Evolutionary conservation across 345 rosid genomes (phyloP).

Genomic region (Populus deltoides): DNA sequence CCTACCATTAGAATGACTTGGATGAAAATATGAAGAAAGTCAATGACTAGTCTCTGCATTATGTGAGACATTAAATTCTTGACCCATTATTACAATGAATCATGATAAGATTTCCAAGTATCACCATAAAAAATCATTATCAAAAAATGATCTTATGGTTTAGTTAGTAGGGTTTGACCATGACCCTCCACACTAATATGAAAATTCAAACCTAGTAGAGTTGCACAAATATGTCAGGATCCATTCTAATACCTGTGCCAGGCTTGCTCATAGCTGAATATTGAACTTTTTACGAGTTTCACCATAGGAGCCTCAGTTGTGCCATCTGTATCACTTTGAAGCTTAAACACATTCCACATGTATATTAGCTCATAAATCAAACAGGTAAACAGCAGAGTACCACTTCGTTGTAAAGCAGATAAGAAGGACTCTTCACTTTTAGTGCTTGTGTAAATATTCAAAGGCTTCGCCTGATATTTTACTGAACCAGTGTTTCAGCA

Average conservation of each 20-base stretch:
- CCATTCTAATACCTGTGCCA: constrained; percentile 76
- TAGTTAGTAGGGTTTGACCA: too few species aligned
- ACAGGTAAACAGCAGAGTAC: constrained; percentile 37
- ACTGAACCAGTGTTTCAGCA: constrained; percentile 41
- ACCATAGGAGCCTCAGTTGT: constrained; percentile 53
- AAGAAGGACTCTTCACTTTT: constrained; percentile 85
- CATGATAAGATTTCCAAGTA: too few species aligned
- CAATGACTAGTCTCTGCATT: too few species aligned
- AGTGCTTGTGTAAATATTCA: constrained; percentile 77
- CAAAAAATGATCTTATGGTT: too few species aligned
- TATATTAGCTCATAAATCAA: constrained; percentile 11
- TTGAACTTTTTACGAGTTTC: constrained; percentile 81
- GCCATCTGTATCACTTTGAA: constrained; percentile 55
- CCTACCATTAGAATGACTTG: too few species aligned
- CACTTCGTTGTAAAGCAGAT: constrained; percentile 74
- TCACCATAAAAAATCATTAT: too few species aligned
- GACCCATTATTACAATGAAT: too few species aligned
- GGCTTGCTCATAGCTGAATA: constrained; percentile 97
- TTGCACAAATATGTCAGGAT: not conserved
- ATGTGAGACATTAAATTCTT: too few species aligned
- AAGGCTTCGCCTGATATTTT: constrained; percentile 84
- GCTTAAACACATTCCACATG: constrained; percentile 23
- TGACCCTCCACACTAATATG: too few species aligned
- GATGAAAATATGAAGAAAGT: too few species aligned
- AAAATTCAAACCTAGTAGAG: not conserved